A percentile compares a stretch with the other conserved stretches of the same genome.
Conservation (phyloP, 2,329 filamentous ascomycete species). For the Fusarium sp. region DNA sequence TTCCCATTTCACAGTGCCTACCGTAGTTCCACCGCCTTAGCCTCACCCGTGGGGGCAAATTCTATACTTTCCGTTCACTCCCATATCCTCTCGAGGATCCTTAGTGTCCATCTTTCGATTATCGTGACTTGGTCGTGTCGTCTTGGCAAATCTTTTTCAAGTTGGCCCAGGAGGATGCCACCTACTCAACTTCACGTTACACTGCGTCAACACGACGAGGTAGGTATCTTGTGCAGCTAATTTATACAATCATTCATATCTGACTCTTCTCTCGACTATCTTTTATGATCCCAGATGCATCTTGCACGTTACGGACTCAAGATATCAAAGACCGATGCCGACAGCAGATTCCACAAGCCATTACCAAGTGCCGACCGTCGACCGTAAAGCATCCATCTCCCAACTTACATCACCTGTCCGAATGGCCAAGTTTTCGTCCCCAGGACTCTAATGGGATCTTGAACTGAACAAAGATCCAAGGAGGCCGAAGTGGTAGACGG, state of each 20-base stretch:
- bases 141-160: not conserved
- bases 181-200: not conserved
- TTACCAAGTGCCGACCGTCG: not conserved
- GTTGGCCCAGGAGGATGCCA: not conserved
- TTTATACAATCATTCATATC: not conserved
- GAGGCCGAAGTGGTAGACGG: not conserved
- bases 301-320: not conserved
- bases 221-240: too few species aligned
- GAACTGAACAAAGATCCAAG: not conserved
- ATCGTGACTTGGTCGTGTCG: not conserved
- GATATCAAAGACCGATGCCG: not conserved
- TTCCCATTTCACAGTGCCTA: not conserved
- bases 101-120: fast-evolving
- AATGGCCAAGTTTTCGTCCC: too few species aligned
- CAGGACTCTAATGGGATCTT: too few species aligned
- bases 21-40: constrained; percentile 5
- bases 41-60: not conserved
- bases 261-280: fast-evolving
- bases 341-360: not conserved
- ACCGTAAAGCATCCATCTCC: not conserved
- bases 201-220: not conserved
- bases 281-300: too few species aligned
- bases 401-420: not conserved
- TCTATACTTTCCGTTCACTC: not conserved
- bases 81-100: not conserved